Base-by-base conservation (phyloP, 108 stramenopile genomes). In the Bacterosira constricta region DNA sequence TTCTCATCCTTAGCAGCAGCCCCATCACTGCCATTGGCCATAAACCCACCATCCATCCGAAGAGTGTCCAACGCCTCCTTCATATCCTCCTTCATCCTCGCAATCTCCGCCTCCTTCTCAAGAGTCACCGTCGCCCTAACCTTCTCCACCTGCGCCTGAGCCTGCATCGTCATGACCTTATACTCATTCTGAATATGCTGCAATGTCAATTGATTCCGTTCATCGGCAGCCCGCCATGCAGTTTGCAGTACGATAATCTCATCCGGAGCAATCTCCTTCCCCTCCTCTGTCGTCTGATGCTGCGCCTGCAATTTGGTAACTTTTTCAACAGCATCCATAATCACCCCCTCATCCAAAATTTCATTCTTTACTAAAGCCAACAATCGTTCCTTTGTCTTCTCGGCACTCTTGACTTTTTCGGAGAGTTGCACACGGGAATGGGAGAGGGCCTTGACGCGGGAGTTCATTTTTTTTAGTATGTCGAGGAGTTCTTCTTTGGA, bases 381-480 rank as follows among this genome's bases (percentile, higher is more conserved):
- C 39, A 93, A 59, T 37, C 88, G 63, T 17, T 77, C 64, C 3
- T 87, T 82, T 20, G 86, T 81, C 32, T 54, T 50, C 66, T 95
- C 85, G 20, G 80, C 63, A 18, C 39, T 38, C 73, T 92, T 86
- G 21, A 83, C 63, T 46, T 86, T 73, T 30, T 86, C 83, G 11
- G 75, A 65, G 31, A 95, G 55, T 80, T 90, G 89, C 2, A 66
- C 61, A 8, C 88, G 75, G 11, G 80, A 46, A 1, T 54, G 61
- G 32, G 80, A 66, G 11, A 90, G 44, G 7, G 90, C 88, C 69
- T 92, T 95, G 74, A 95, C 83, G 45, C 88, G 81, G 63, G 89
- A 84, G 78, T 89, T 90, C 88, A 92, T 89, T 49, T 92, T 92
- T 57, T 80, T 81, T 46, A 95, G 81, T 9, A 92, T 82, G 46